Conservation (phyloP, 2,329 filamentous ascomycete genomes). For the Myriosclerotinia scirpicola region DNA sequence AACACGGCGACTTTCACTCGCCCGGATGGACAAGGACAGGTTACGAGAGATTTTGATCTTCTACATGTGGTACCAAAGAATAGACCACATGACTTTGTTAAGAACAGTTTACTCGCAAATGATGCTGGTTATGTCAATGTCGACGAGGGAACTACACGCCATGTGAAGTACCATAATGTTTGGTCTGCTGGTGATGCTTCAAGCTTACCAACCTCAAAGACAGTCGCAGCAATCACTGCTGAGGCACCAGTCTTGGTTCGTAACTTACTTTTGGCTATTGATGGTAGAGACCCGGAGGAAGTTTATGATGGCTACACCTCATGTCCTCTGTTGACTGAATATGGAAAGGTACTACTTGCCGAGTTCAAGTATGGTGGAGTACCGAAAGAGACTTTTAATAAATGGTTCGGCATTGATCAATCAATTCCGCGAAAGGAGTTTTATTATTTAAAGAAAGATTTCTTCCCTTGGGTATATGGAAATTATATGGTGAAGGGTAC, state of each 20-base stretch:
- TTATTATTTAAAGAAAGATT: constrained; percentile 64
- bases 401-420: constrained; percentile 57
- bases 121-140: constrained; percentile 59
- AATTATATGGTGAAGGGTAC: constrained; percentile 60
- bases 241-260: constrained; percentile 52
- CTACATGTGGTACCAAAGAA: constrained; percentile 60
- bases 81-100: constrained; percentile 55
- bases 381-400: constrained; percentile 62
- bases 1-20: constrained; percentile 53
- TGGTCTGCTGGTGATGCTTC: constrained; percentile 61
- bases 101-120: constrained; percentile 54
- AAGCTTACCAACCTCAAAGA: constrained; percentile 59
- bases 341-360: constrained; percentile 62
- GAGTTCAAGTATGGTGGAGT: constrained; percentile 65
- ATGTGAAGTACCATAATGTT: constrained; percentile 56
- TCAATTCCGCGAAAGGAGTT: constrained; percentile 55
- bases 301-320: constrained; percentile 57
- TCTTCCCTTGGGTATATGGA: constrained; percentile 66
- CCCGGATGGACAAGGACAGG: constrained; percentile 44
- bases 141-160: constrained; percentile 52
- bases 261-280: constrained; percentile 48
- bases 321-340: constrained; percentile 55
- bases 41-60: constrained; percentile 53
- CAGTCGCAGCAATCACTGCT: constrained; percentile 53
- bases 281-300: constrained; percentile 48